Evolutionary conservation across 495 filamentous ascomycete species (phyloP).

Genomic region (Daldinia childiae): DNA sequence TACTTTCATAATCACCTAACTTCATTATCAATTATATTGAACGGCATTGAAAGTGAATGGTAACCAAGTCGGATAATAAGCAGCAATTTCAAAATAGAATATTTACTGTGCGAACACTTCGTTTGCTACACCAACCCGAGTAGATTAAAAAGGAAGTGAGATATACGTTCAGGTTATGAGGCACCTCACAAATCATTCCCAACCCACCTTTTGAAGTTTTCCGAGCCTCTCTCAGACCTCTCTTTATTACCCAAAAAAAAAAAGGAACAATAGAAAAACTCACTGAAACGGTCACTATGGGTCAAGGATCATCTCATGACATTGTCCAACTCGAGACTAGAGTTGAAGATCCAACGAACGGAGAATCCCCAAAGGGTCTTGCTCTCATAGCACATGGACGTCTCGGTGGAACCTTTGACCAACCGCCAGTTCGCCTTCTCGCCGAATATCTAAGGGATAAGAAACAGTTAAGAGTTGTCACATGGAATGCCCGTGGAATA

Average conservation of each 20-base stretch:
- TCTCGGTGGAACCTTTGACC: conserved; percentile 34
- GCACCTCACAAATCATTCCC: neutral
- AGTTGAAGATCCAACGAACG: conserved; percentile 34
- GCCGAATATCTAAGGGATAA: conserved; percentile 37
- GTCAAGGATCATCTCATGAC: conserved; percentile 31
- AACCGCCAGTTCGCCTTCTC: conserved; percentile 37
- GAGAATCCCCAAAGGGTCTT: conserved; percentile 24
- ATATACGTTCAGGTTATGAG: neutral
- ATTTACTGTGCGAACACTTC: neutral
- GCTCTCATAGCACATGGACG: conserved; percentile 38
- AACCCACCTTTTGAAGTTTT: neutral
- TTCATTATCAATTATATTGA: neutral
- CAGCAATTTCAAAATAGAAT: neutral
- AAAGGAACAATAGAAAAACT: neutral
- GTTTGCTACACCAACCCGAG: neutral
- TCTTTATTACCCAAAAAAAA: neutral
- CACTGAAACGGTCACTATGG: conserved; percentile 15
- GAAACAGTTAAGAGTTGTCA: conserved; percentile 66
- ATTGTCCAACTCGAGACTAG: conserved; percentile 40
- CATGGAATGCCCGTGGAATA: conserved; percentile 78
- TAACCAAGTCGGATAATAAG: neutral
- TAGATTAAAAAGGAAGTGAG: neutral
- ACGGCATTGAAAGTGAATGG: neutral
- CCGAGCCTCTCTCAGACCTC: neutral
- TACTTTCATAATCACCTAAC: too few relatives aligned